These are phyloP conservation scores for Acrodontium crateriforme DNA, from an alignment of 2,329 filamentous ascomycete genomes.

Conservation along the genomic window DNA sequence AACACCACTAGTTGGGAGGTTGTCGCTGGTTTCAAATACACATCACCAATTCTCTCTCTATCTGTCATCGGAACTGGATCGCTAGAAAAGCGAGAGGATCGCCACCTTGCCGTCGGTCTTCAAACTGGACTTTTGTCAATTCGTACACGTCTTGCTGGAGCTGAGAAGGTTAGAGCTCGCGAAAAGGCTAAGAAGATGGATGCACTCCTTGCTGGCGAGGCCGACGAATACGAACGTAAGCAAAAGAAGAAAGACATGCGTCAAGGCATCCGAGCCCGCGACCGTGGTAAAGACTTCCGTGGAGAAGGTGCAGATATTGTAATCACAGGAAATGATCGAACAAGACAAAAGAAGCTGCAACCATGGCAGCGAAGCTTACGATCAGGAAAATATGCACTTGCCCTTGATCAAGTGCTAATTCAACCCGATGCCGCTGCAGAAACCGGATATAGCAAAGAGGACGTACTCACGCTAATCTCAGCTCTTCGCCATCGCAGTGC, in stretches of 20 bases:
- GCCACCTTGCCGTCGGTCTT: conserved; percentile 90
- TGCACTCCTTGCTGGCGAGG: conserved; percentile 60
- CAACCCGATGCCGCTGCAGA: not conserved
- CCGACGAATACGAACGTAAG: conserved; percentile 63
- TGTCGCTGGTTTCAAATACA: conserved; percentile 87
- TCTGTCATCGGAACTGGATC: conserved; percentile 54
- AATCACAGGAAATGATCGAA: conserved; percentile 59
- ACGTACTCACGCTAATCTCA: conserved; percentile 61
- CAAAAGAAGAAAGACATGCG: conserved; percentile 48
- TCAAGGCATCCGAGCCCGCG: conserved; percentile 46
- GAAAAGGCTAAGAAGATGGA: conserved; percentile 77
- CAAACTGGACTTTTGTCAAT: conserved; percentile 84
- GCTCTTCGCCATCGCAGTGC: conserved; percentile 80
- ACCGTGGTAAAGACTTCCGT: conserved; percentile 59
- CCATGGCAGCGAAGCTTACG: conserved; percentile 77
- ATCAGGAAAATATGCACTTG: conserved; percentile 59
- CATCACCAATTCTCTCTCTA: conserved; percentile 76
- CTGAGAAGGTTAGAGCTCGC: conserved; percentile 61
- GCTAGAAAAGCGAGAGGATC: conserved; percentile 54
- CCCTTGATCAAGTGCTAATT: conserved; percentile 63
- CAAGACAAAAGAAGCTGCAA: conserved; percentile 47
- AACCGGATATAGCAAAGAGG: conserved; percentile 17
- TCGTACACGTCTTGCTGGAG: conserved; percentile 72
- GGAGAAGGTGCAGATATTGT: conserved; percentile 80
- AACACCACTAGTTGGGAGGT: conserved; percentile 93